A percentile compares a stretch with the other conserved stretches of the same genome.
Conservation (phyloP, 2,329 filamentous ascomycete species). For the Nigrospora oryzae region DNA sequence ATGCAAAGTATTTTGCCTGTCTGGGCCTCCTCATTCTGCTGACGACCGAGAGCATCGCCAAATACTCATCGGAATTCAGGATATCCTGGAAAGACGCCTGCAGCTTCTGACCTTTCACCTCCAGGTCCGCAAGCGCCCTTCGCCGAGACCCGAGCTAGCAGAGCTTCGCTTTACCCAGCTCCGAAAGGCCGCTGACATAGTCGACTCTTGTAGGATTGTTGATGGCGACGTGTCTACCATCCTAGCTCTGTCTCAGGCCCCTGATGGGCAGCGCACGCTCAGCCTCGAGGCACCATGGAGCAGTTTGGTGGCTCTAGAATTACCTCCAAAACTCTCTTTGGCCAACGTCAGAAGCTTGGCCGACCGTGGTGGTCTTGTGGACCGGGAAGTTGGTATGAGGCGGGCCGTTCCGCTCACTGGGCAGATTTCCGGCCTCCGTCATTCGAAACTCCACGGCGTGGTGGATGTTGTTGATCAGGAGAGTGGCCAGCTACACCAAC, state of each 20-base stretch:
- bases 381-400: slow-evolving; percentile 40
- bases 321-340: slow-evolving; percentile 49
- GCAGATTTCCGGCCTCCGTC: slow-evolving; percentile 44
- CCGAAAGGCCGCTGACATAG: slow-evolving; percentile 56
- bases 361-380: slow-evolving; percentile 40
- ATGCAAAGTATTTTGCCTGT: slow-evolving; percentile 59
- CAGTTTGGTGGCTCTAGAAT: slow-evolving; percentile 54
- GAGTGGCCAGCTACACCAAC: slow-evolving; percentile 50
- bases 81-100: slow-evolving; percentile 57
- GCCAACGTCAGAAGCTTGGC: slow-evolving; percentile 53
- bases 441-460: slow-evolving; percentile 49
- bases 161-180: slow-evolving; percentile 39
- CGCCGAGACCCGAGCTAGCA: slow-evolving; percentile 18
- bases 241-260: slow-evolving; percentile 58
- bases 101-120: slow-evolving; percentile 58
- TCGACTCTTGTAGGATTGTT: slow-evolving; percentile 63
- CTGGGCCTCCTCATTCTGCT: slow-evolving; percentile 45
- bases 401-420: slow-evolving; percentile 37
- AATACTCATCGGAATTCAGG: slow-evolving; percentile 61
- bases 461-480: slow-evolving; percentile 60
- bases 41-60: slow-evolving; percentile 46
- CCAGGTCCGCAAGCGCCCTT: slow-evolving; percentile 20
- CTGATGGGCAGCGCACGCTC: slow-evolving; percentile 55
- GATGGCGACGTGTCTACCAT: slow-evolving; percentile 63
- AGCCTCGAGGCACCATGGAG: slow-evolving; percentile 73